Conservation (phyloP, 352 stramenopile genomes). For the Phytopythium cucurbitacearum region DNA sequence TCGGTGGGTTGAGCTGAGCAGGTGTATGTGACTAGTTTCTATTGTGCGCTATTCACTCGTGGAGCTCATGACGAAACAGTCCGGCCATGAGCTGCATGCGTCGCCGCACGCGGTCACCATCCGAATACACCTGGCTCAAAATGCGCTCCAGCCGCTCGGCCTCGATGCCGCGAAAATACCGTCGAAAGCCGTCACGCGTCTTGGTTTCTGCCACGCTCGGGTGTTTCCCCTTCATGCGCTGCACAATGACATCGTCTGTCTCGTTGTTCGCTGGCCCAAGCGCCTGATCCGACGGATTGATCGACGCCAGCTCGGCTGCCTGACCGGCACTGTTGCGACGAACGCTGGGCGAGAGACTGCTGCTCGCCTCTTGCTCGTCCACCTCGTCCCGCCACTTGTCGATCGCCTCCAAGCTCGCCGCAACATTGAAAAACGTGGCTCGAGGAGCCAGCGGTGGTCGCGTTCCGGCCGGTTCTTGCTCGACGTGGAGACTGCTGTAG, state of each 20-base stretch:
- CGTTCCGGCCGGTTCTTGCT: background rate
- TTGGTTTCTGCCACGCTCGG: constrained; percentile 42
- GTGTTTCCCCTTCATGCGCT: constrained; percentile 49
- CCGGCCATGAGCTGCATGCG: constrained; percentile 71
- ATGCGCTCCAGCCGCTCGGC: constrained; percentile 38
- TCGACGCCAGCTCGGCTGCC: background rate
- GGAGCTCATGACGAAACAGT: constrained; percentile 29
- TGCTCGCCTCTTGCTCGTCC: constrained; percentile 31
- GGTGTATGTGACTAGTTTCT: constrained; percentile 1
- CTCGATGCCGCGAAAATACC: constrained; percentile 62
- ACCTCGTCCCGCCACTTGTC: constrained; percentile 71
- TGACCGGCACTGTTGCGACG: constrained; percentile 1
- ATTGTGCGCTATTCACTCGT: constrained; percentile 8
- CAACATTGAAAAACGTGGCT: constrained; percentile 65
- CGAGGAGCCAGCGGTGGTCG: constrained; percentile 14
- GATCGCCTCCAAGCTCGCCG: constrained; percentile 65
- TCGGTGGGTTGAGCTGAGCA: constrained; percentile 3
- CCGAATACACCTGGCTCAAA: constrained; percentile 41
- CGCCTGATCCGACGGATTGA: constrained; percentile 1
- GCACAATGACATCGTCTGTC: constrained; percentile 41
- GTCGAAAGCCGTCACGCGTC: constrained; percentile 66
- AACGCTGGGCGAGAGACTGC: background rate
- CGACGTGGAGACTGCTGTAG: background rate
- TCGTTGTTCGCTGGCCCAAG: constrained; percentile 38
- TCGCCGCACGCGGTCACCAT: constrained; percentile 48